Evolutionary conservation across 169 alveolate species (phyloP).

Genomic region (Plasmodium blacklocki): DNA sequence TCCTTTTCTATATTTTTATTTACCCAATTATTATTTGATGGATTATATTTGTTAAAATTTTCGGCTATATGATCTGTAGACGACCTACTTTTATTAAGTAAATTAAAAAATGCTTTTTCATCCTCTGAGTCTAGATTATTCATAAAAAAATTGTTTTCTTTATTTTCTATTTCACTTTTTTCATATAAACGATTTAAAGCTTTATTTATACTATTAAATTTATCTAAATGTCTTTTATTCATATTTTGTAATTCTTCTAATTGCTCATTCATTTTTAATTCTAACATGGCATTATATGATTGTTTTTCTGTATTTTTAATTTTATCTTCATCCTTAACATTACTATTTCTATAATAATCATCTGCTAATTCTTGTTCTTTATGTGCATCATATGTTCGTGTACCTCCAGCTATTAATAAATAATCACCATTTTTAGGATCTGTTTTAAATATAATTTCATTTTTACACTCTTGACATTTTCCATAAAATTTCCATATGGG

Average conservation of each 20-base stretch:
- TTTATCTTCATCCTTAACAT: slow-evolving; percentile 43
- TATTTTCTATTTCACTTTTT: slow-evolving; percentile 43
- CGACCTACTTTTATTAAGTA: slow-evolving; percentile 51
- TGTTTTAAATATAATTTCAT: slow-evolving; percentile 95
- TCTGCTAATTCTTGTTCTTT: slow-evolving; percentile 83
- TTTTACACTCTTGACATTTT: slow-evolving; percentile 97
- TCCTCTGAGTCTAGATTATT: slow-evolving; percentile 50
- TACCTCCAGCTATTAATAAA: slow-evolving; percentile 93
- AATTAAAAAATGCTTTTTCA: slow-evolving; percentile 49
- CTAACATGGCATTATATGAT: slow-evolving; percentile 67
- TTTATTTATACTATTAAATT: slow-evolving; percentile 70
- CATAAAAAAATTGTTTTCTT: slow-evolving; percentile 44
- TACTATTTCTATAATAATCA: slow-evolving; percentile 49
- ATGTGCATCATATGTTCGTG: slow-evolving; percentile 88
- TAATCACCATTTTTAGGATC: slow-evolving; percentile 93
- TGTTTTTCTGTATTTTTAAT: slow-evolving; percentile 64
- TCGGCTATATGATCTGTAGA: background rate
- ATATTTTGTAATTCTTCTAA: slow-evolving; percentile 72
- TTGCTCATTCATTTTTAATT: slow-evolving; percentile 69
- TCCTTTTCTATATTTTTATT: background rate
- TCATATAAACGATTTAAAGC: slow-evolving; percentile 57
- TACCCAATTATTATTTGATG: too few relatives aligned
- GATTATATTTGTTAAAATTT: background rate
- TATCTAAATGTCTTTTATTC: slow-evolving; percentile 65
- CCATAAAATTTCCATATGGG: slow-evolving; percentile 97